Percentiles rank a stretch among this genome's conserved stretches.
Conservation (phyloP, 495 filamentous ascomycete genomes). For the Pseudoneurospora amorphoporcata region DNA sequence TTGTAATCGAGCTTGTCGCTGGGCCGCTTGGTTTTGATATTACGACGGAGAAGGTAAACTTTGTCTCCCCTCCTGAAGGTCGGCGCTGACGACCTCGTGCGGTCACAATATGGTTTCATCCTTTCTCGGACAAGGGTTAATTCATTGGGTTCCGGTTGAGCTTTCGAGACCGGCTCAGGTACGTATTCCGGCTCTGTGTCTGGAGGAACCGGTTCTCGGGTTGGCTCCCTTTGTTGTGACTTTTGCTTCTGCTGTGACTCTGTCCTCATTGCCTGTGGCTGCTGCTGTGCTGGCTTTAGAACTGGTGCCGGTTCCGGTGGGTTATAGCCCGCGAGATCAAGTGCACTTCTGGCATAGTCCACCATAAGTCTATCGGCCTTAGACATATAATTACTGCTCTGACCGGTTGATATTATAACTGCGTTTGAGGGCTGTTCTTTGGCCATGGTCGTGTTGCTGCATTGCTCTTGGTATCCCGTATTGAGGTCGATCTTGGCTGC, state of each 20-base stretch:
- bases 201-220: background rate
- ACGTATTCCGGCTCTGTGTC: background rate
- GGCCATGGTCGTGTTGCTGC: slow-evolving; percentile 29
- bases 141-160: background rate
- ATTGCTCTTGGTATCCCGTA: slow-evolving; percentile 32
- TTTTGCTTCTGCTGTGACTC: background rate
- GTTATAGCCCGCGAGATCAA: background rate
- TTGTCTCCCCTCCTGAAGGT: slow-evolving; percentile 19
- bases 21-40: slow-evolving; percentile 23
- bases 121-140: slow-evolving; percentile 10
- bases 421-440: slow-evolving; percentile 25
- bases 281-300: background rate
- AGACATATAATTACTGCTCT: background rate
- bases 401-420: background rate
- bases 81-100: slow-evolving; percentile 10
- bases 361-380: background rate
- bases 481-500: slow-evolving; percentile 29
- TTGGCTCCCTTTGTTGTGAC: background rate
- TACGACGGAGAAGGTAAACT: slow-evolving; percentile 21
- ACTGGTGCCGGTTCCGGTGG: background rate
- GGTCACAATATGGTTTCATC: slow-evolving; percentile 12
- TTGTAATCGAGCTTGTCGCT: slow-evolving; percentile 24
- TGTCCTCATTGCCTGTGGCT: background rate
- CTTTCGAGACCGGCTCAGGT: background rate
- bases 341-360: background rate